These are phyloP conservation scores for Corynespora cassiicola DNA, from an alignment of 2,329 filamentous ascomycete genomes.

Conservation along the genomic window DNA sequence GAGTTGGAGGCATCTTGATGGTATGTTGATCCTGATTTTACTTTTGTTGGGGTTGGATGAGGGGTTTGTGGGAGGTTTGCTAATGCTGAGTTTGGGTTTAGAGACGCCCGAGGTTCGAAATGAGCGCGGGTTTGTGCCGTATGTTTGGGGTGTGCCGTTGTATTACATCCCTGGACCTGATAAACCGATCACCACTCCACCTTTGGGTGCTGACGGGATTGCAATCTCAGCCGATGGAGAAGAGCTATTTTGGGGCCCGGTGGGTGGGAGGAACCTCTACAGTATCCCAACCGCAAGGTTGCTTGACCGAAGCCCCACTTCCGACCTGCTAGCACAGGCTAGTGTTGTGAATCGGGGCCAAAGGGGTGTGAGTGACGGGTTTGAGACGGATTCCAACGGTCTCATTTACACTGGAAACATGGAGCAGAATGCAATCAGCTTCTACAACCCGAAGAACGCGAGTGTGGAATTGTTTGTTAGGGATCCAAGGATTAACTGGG, in stretches of 20 bases:
- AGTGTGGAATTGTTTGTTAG: constrained; percentile 52
- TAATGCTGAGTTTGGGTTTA: too few relatives aligned
- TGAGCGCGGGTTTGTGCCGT: constrained; percentile 55
- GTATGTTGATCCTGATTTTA: too few relatives aligned
- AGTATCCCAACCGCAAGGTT: constrained; percentile 53
- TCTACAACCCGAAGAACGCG: constrained; percentile 52
- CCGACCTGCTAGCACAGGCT: constrained; percentile 53
- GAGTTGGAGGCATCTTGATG: constrained; percentile 58
- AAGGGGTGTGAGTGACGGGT: constrained; percentile 59
- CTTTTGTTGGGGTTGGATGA: too few relatives aligned
- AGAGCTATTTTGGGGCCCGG: constrained; percentile 55
- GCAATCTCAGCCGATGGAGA: constrained; percentile 56
- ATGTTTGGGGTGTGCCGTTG: constrained; percentile 56
- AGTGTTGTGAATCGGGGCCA: constrained; percentile 53
- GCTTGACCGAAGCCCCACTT: constrained; percentile 43
- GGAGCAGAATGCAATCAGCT: constrained; percentile 55
- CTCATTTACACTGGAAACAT: constrained; percentile 58
- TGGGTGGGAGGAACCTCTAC: constrained; percentile 55
- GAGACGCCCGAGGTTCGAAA: constrained; percentile 48
- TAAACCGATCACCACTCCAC: constrained; percentile 45
- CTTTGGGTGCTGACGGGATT: constrained; percentile 59
- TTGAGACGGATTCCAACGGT: constrained; percentile 59
- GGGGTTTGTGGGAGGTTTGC: too few relatives aligned
- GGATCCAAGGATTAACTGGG: constrained; percentile 57
- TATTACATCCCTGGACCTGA: constrained; percentile 50